Percentiles rank a stretch among this genome's conserved stretches.
Conservation (phyloP, 2,329 filamentous ascomycete species). For the Pseudogymnoascus pannorum region DNA sequence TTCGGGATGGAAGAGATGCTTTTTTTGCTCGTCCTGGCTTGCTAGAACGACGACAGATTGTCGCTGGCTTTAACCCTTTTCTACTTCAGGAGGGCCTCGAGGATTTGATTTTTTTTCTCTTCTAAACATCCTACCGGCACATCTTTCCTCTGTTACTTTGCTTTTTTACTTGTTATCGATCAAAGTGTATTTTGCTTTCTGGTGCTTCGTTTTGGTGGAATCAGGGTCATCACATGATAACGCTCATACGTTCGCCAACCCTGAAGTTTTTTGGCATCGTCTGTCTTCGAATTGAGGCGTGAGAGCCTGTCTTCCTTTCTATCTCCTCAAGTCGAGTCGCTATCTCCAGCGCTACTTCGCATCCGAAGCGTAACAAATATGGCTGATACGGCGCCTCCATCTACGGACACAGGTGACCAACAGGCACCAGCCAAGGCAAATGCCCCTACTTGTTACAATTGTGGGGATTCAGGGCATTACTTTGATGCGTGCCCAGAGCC, state of each 20-base stretch:
- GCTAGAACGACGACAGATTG: constrained; percentile 2
- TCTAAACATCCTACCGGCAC: neutral
- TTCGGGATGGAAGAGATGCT: neutral
- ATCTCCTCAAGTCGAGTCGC: neutral
- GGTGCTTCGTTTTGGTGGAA: neutral
- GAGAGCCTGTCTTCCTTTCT: neutral
- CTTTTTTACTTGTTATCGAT: constrained; percentile 1
- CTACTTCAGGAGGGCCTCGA: neutral
- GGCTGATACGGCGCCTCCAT: neutral
- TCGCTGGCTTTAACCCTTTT: constrained; percentile 5
- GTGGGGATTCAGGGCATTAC: constrained; percentile 44
- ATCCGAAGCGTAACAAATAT: neutral
- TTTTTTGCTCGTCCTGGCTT: constrained; percentile 4
- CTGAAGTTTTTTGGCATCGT: neutral
- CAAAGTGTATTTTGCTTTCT: neutral
- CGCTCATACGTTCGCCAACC: neutral
- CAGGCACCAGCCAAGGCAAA: constrained; percentile 3
- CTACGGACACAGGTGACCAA: neutral
- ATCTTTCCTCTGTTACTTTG: neutral
- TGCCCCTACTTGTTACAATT: constrained; percentile 43
- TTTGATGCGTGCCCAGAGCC: constrained; percentile 46
- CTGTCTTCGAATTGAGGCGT: neutral
- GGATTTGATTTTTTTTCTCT: neutral
- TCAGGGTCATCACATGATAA: constrained; percentile 4
- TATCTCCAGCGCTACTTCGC: neutral